Percentiles rank a stretch among this genome's conserved stretches.
Evolutionary conservation across 2,329 filamentous ascomycete genomes (phyloP).

Genomic region (Fonsecaea multimorphosa): DNA sequence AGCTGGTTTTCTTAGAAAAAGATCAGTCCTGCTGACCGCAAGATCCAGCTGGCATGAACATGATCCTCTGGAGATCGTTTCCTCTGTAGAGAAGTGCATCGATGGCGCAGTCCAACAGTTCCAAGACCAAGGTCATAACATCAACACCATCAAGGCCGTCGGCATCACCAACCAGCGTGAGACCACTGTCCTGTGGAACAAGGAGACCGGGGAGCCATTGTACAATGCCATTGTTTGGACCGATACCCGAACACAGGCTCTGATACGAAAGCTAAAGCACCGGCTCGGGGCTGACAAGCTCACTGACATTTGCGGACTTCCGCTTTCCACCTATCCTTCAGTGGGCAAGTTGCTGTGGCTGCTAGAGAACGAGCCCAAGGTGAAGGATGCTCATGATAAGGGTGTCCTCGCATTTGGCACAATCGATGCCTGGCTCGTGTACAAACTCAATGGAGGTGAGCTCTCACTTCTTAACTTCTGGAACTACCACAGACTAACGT

Average conservation of each 20-base stretch:
- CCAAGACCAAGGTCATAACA: conserved; percentile 69
- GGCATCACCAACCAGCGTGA: conserved; percentile 92
- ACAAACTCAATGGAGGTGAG: conserved; percentile 73
- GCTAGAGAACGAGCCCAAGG: conserved; percentile 71
- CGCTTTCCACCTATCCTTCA: conserved; percentile 86
- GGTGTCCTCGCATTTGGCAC: conserved; percentile 82
- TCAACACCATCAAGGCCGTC: conserved; percentile 73
- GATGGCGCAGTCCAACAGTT: conserved; percentile 76
- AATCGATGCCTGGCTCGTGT: conserved; percentile 86
- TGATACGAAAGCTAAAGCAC: conserved; percentile 78
- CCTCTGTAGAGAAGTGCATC: conserved; percentile 79
- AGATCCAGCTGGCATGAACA: conserved; percentile 81
- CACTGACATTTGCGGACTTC: conserved; percentile 75
- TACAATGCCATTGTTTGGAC: conserved; percentile 90
- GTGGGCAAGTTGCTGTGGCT: conserved; percentile 86
- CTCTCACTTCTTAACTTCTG: neutral
- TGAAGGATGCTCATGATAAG: conserved; percentile 76
- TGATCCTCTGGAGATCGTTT: conserved; percentile 76
- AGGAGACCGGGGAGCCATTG: conserved; percentile 76
- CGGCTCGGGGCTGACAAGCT: conserved; percentile 72
- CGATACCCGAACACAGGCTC: conserved; percentile 76
- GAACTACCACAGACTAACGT: neutral
- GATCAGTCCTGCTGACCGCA: conserved; percentile 27
- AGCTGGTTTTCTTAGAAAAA: neutral
- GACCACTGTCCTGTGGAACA: conserved; percentile 85